These are phyloP conservation scores for Alternaria solani DNA, from an alignment of 2,329 filamentous ascomycete genomes.

Conservation along the genomic window DNA sequence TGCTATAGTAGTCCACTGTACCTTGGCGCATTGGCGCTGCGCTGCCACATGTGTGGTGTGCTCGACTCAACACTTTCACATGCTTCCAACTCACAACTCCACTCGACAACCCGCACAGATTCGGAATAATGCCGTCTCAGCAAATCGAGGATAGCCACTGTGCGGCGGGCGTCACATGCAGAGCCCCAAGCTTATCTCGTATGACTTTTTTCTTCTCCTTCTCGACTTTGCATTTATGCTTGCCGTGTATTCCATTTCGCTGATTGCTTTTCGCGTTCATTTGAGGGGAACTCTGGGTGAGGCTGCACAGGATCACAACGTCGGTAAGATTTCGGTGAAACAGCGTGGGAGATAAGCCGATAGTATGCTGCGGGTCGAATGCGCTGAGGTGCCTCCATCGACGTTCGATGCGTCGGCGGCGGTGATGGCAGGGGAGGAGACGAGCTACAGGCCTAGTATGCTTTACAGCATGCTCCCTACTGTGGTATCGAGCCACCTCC, in stretches of 20 bases:
- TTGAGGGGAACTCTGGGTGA: neutral
- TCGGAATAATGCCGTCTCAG: constrained; percentile 21
- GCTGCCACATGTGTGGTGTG: neutral
- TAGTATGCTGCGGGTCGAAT: constrained; percentile 18
- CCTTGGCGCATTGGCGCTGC: constrained; percentile 22
- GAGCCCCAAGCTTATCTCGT: neutral
- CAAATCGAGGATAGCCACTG: constrained; percentile 23
- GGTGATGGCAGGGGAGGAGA: constrained; percentile 19
- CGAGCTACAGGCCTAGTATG: constrained; percentile 50
- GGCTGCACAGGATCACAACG: neutral
- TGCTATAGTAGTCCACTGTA: too few relatives aligned
- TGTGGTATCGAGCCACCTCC: constrained; percentile 61
- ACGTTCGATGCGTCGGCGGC: constrained; percentile 14
- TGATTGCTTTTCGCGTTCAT: constrained; percentile 4
- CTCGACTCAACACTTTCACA: constrained; percentile 34
- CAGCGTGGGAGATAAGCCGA: constrained; percentile 21
- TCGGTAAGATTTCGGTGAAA: neutral
- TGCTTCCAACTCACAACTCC: constrained; percentile 18
- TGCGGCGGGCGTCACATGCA: constrained; percentile 12
- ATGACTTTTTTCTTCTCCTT: neutral
- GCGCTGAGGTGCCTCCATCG: constrained; percentile 1
- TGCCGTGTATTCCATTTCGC: neutral
- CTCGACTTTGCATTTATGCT: neutral
- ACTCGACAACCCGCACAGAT: constrained; percentile 14
- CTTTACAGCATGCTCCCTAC: constrained; percentile 64